Evolutionary conservation across 1,284 basidiomycete genomes (phyloP).

Genomic region (Sporisorium graminicola): DNA sequence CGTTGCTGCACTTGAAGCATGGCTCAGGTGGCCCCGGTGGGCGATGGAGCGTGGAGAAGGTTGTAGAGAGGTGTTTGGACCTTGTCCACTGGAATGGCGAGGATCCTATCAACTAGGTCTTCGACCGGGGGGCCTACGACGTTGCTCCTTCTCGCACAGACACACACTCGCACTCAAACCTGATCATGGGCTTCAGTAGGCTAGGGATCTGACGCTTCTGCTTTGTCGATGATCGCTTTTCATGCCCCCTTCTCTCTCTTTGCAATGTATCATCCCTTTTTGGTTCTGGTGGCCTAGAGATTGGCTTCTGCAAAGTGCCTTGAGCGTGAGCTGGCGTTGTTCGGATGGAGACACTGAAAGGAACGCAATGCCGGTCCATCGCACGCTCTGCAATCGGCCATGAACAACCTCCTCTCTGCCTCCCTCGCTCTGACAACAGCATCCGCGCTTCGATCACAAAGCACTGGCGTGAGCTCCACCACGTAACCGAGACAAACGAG

Average conservation of each 20-base stretch:
- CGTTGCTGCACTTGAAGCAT: slow-evolving; percentile 80
- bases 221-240: background rate
- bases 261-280: slow-evolving; percentile 11
- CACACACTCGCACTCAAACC: no score
- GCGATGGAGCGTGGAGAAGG: slow-evolving; percentile 84
- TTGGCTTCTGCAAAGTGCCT: background rate
- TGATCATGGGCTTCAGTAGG: background rate
- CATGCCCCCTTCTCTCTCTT: background rate
- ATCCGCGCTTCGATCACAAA: no score
- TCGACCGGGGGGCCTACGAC: background rate
- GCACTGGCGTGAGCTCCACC: background rate
- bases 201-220: background rate
- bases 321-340: background rate
- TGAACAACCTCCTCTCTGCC: no score
- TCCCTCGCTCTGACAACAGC: no score
- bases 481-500: background rate
- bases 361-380: no score
- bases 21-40: slow-evolving; percentile 79
- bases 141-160: background rate
- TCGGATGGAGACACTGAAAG: no score
- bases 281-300: background rate
- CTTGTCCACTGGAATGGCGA: slow-evolving; percentile 74
- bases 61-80: slow-evolving; percentile 81
- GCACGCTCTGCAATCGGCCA: no score
- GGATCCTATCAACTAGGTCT: slow-evolving; percentile 43